Evolutionary conservation across 108 stramenopile genomes (phyloP), one percentile per base, ranked within the genome.

Genomic region (Cyclotella atomus): DNA sequence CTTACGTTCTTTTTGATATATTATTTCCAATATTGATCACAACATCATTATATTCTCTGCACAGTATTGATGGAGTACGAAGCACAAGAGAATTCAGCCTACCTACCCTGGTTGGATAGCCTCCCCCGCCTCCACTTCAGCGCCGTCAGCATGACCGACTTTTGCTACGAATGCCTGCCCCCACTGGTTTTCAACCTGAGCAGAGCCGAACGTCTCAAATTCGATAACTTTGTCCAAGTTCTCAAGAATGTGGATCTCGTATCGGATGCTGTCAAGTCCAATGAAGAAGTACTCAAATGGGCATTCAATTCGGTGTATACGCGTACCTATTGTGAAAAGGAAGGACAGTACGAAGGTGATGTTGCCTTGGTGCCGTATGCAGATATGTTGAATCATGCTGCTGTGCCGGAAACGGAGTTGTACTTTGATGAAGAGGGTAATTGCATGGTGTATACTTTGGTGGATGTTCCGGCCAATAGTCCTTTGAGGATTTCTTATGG

Each of bases 51-150:
- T 12, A 9, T 41, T 9, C 38, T 41, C 38, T 41, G 9, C 7
- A 41, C 12, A 56, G 23, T 88, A 2, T 68, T 88, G 21, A 61
- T 77, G 16, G 88, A 88, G 68, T 88, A 76, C 45, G 85, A 88
- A 32, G 52, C 36, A 3, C 77, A 77, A 9, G 72, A 75, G 12
- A 73, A 68, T 49, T 82, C 77, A 14, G 24, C 27, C 15, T 91
- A 49, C 38, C 55, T 77, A 50, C 83, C 84, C 27, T 91, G 80
- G 76, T 46, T 91, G 21, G 70, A 87, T 33, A 70, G 77, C 10
- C 24, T 91, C 15, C 90, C 90, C 24, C 75, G 78, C 23, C 33
- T 63, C 15, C 89, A 85, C 46, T 75, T 65, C 54, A 85, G 70
- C 28, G 80, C 73, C 4, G 73, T 83, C 20, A 84, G 60, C 65